Evolutionary conservation across 129 eudicot genomes (phyloP), one percentile per base, ranked within the genome.

Genomic region (Smallanthus sonchifolius): DNA sequence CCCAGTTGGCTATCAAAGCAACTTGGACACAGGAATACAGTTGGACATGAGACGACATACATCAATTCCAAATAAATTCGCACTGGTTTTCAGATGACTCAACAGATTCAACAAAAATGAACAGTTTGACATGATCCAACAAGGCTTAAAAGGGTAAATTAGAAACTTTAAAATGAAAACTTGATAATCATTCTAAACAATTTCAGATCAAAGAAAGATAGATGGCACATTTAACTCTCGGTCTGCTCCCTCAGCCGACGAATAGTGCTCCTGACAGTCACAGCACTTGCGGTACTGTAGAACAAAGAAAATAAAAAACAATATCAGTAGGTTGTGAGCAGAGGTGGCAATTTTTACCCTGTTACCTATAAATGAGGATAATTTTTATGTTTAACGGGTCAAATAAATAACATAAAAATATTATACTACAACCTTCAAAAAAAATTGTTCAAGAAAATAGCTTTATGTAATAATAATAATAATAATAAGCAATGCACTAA

Each of bases 181-280:
- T 44, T 11, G 34, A 57, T 35, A 13, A 59, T 40, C 24, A n/a
- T 57, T 67, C 67, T 34, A 67, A 6, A 77, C 13, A 60, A 36
- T 8, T 4, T n/a, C 24, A 49, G 65, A 16, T n/a, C 5, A n/a
- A 19, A 35, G 35, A 34, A 36, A 35, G 2, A 16, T 14, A 42
- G 16, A 36, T 24, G 52, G 9, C 20, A 65, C 38, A 74, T 60
- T 64, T 75, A 92, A 87, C 85, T 83, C 87, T 92, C 97, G 17
- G 97, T 92, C 74, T 89, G 96, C 84, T 92, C 97, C 89, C 97
- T 87, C 87, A 92, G 67, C 85, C 96, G 83, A 43, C 96, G 73
- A 69, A 93, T 93, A 38, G 98, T 89, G 83, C 96, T 93, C 80
- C 96, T 82, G 5, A 89, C 98, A 3, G 98, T 92, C 79, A 92